These are phyloP conservation scores for Spathaspora boniae DNA, from an alignment of 805 yeast species.

Conservation along the genomic window DNA sequence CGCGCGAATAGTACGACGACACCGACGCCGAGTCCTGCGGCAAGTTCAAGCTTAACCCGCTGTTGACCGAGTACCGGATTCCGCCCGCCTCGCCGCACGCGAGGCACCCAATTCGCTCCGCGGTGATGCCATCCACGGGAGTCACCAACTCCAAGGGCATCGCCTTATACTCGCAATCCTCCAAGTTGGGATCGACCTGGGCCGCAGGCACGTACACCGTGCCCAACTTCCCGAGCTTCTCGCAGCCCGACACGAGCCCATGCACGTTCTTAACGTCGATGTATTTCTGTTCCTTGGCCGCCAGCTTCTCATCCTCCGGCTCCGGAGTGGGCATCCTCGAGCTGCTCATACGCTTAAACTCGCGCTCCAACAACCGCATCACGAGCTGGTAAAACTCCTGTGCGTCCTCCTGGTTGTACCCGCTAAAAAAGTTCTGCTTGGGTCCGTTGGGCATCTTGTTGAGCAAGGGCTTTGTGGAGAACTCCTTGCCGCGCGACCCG, in stretches of 20 bases:
- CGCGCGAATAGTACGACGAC: constrained; percentile 26
- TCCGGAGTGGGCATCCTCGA: constrained; percentile 22
- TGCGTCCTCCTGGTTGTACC: constrained; percentile 94
- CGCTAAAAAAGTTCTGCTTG: constrained; percentile 68
- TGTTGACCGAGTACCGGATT: constrained; percentile 72
- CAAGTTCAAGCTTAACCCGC: constrained; percentile 69
- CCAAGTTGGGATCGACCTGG: constrained; percentile 71
- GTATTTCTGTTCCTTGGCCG: constrained; percentile 14
- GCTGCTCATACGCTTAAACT: constrained; percentile 33
- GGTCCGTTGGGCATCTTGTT: constrained; percentile 76
- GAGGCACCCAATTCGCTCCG: constrained; percentile 87
- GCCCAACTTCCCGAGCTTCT: constrained; percentile 56
- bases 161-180: constrained; percentile 40
- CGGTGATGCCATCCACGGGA: constrained; percentile 88
- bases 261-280: constrained; percentile 18
- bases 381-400: constrained; percentile 90
- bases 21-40: constrained; percentile 40
- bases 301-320: constrained; percentile 14
- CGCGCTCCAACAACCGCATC: constrained; percentile 62
- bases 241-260: constrained; percentile 34
- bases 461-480: constrained; percentile 56
- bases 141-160: constrained; percentile 62
- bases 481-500: constrained; percentile 52
- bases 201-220: constrained; percentile 66
- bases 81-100: constrained; percentile 94